These are phyloP conservation scores for Evansstolkia leycettana DNA, from an alignment of 495 filamentous ascomycete genomes.

Conservation along the genomic window DNA sequence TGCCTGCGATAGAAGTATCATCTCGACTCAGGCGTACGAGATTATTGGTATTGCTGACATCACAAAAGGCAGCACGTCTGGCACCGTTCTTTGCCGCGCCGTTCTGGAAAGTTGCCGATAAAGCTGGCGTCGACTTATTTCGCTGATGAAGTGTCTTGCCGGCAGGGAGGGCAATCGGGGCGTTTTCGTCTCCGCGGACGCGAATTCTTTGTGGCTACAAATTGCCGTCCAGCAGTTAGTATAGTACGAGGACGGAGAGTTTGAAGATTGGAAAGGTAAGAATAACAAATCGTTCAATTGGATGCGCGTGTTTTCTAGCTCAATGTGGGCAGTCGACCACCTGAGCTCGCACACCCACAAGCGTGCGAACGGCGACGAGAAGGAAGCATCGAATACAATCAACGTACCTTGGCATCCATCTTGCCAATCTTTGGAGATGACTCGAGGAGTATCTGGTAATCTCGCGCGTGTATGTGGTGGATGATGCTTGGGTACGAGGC, in stretches of 20 bases:
- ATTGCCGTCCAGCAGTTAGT: conserved; percentile 8
- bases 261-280: too few species aligned
- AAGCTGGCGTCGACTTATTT: conserved; percentile 67
- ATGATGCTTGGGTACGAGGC: conserved; percentile 3
- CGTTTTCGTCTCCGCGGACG: conserved; percentile 66
- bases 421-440: conserved; percentile 6
- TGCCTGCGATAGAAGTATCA: conserved; percentile 38
- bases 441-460: not conserved
- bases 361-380: not conserved
- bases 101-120: conserved; percentile 42
- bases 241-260: not conserved
- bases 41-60: conserved; percentile 63
- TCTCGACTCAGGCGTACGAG: conserved; percentile 35
- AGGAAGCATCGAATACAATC: not conserved
- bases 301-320: not conserved
- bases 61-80: conserved; percentile 67
- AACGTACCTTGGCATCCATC: conserved; percentile 36
- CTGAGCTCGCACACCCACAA: too few species aligned
- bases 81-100: conserved; percentile 52
- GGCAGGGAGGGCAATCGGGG: conserved; percentile 31
- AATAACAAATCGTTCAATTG: not conserved
- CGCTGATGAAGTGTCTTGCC: conserved; percentile 61
- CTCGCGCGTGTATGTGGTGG: not conserved
- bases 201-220: conserved; percentile 63
- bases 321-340: not conserved